Evolutionary conservation across 345 rosid genomes (phyloP).

Genomic region (Rhodamnia rubescens): DNA sequence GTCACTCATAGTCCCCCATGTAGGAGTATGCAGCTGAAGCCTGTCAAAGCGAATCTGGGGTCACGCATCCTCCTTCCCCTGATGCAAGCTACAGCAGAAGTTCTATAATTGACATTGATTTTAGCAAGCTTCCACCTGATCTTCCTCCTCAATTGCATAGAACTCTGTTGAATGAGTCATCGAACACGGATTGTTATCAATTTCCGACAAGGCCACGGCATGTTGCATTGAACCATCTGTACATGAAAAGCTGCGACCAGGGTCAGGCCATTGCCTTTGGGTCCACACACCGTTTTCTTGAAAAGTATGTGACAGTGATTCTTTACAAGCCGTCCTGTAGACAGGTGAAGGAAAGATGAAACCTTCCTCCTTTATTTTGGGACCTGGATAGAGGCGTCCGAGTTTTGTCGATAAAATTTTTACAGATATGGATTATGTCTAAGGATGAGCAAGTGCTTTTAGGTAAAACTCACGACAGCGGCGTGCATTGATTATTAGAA

Average conservation of each 20-base stretch:
- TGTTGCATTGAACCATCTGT: constrained; percentile 5
- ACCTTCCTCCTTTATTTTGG: neutral
- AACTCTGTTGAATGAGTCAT: constrained; percentile 10
- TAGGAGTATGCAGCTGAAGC: constrained; percentile 37
- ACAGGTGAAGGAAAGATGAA: neutral
- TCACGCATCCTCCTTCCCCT: constrained; percentile 47
- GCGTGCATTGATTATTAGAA: neutral
- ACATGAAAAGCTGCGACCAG: neutral
- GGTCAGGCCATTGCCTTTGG: constrained; percentile 2
- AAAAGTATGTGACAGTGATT: constrained; percentile 9
- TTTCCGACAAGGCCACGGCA: constrained; percentile 22
- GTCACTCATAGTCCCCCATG: neutral
- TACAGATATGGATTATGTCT: neutral
- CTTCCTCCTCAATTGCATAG: constrained; percentile 42
- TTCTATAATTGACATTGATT: constrained; percentile 21
- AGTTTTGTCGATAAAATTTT: neutral
- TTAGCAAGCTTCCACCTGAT: constrained; percentile 43
- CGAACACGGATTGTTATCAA: neutral
- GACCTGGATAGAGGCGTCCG: neutral
- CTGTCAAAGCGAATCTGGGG: constrained; percentile 28
- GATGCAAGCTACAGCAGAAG: constrained; percentile 36
- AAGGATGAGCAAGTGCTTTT: neutral
- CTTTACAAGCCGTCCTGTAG: constrained; percentile 10
- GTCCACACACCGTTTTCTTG: constrained; percentile 7
- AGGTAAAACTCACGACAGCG: neutral